These are phyloP conservation scores for Hymenoscyphus fraxineus DNA, from an alignment of 2,329 filamentous ascomycete species.

Conservation along the genomic window DNA sequence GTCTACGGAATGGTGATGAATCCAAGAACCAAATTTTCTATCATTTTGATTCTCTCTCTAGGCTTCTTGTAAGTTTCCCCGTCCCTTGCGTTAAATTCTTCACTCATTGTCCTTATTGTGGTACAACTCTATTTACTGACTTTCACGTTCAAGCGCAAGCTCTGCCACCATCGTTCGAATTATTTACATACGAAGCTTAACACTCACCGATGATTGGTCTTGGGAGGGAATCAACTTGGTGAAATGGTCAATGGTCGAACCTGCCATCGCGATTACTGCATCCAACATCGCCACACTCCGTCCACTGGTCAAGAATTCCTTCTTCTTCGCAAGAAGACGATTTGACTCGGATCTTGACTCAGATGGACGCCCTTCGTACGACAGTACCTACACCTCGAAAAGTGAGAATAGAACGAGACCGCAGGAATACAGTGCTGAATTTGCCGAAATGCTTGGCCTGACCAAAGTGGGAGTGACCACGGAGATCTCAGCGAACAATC, in stretches of 20 bases:
- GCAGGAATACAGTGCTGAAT: conserved; percentile 26
- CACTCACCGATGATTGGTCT: conserved; percentile 37
- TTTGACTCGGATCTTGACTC: conserved; percentile 18
- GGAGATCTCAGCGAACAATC: conserved; percentile 21
- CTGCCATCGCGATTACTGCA: conserved; percentile 40
- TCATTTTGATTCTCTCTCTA: conserved; percentile 35
- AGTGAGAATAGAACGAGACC: conserved; percentile 10
- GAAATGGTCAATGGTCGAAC: conserved; percentile 45
- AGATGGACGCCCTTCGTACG: conserved; percentile 14
- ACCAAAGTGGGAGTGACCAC: conserved; percentile 26
- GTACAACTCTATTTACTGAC: background rate
- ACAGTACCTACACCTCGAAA: conserved; percentile 6
- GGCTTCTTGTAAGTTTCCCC: conserved; percentile 40
- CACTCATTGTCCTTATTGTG: background rate
- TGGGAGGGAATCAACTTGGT: conserved; percentile 42
- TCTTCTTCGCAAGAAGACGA: conserved; percentile 21
- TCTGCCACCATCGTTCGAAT: conserved; percentile 43
- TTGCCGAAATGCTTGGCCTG: conserved; percentile 28
- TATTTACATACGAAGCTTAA: conserved; percentile 40
- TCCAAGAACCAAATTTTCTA: conserved; percentile 33
- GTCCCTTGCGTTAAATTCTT: background rate
- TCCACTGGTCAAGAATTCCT: conserved; percentile 33
- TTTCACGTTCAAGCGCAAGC: conserved; percentile 34
- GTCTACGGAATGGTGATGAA: conserved; percentile 32
- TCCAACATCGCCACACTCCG: conserved; percentile 40